Percentiles rank a stretch among this genome's conserved stretches.
These are phyloP conservation scores for Plantago elongata DNA, from an alignment of 257 asterid species.

Conservation along the genomic window DNA sequence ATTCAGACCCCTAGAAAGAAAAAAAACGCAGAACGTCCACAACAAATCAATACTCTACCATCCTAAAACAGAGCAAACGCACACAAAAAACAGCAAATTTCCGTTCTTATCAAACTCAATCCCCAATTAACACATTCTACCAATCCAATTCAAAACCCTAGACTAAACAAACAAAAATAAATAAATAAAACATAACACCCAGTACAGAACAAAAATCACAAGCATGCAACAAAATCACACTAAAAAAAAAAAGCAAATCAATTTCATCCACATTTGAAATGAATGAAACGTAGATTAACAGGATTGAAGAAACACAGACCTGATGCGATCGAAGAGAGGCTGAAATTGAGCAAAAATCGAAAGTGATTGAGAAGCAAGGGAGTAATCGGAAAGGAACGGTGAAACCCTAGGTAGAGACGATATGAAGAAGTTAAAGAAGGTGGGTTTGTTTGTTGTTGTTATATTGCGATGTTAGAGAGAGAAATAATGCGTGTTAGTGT, in stretches of 20 bases:
- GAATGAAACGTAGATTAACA: no score
- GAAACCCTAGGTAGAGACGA: slow-evolving; percentile 42
- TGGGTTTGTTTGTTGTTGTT: slow-evolving; percentile 26
- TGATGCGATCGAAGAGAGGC: slow-evolving; percentile 32
- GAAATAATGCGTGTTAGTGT: slow-evolving; percentile 18
- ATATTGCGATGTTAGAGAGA: slow-evolving; percentile 9
- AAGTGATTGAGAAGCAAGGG: background rate
- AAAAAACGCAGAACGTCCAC: slow-evolving; percentile 5
- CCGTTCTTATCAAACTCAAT: background rate
- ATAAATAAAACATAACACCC: background rate
- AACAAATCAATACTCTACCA: slow-evolving; percentile 13
- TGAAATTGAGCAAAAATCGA: slow-evolving; percentile 24
- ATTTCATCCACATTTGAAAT: background rate
- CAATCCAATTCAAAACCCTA: slow-evolving; percentile 25
- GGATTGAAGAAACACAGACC: slow-evolving; percentile 1
- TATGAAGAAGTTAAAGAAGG: slow-evolving; percentile 4
- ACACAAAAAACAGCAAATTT: background rate
- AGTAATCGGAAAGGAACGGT: background rate
- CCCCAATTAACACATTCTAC: slow-evolving; percentile 19
- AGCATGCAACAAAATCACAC: slow-evolving; percentile 4
- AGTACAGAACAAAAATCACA: background rate
- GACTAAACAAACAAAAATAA: slow-evolving; percentile 5
- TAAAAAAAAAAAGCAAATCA: background rate
- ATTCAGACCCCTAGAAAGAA: slow-evolving; percentile 39
- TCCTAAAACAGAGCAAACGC: background rate